Evolutionary conservation across 768 basidiomycete genomes (phyloP).

Genomic region (Lactifluus subvellereus): DNA sequence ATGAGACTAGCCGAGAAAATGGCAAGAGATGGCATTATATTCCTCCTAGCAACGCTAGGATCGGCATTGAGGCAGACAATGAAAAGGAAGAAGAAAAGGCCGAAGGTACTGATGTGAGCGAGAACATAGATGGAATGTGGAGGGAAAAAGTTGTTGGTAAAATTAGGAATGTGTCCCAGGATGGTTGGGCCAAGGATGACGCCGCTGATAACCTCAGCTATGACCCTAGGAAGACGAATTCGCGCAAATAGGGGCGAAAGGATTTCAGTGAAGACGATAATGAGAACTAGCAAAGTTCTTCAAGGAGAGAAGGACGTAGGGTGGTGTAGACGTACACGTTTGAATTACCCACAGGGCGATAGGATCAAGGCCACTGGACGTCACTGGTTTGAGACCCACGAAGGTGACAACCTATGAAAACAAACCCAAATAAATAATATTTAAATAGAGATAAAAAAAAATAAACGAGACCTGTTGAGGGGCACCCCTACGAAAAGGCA

Average conservation of each 20-base stretch:
- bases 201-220: slow-evolving; percentile 88
- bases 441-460: neutral
- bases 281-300: slow-evolving; percentile 49
- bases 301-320: neutral
- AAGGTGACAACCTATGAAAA: slow-evolving; percentile 62
- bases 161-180: slow-evolving; percentile 75
- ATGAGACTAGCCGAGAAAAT: slow-evolving; percentile 66
- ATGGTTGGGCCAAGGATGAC: slow-evolving; percentile 69
- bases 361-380: slow-evolving; percentile 60
- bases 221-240: slow-evolving; percentile 87
- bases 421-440: neutral
- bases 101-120: slow-evolving; percentile 68
- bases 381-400: slow-evolving; percentile 64
- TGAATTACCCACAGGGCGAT: slow-evolving; percentile 73
- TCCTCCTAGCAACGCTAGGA: slow-evolving; percentile 57
- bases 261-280: slow-evolving; percentile 72
- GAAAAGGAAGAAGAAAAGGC: slow-evolving; percentile 74
- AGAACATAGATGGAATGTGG: slow-evolving; percentile 47
- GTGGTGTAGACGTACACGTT: slow-evolving; percentile 45
- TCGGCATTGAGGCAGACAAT: slow-evolving; percentile 84
- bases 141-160: slow-evolving; percentile 42
- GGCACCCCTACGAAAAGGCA: slow-evolving; percentile 42
- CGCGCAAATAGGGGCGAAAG: slow-evolving; percentile 58
- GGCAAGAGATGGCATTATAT: slow-evolving; percentile 49
- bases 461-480: slow-evolving; percentile 21